Base-by-base conservation (phyloP, 2,329 filamentous ascomycete genomes). In the Botrytis galanthina region DNA sequence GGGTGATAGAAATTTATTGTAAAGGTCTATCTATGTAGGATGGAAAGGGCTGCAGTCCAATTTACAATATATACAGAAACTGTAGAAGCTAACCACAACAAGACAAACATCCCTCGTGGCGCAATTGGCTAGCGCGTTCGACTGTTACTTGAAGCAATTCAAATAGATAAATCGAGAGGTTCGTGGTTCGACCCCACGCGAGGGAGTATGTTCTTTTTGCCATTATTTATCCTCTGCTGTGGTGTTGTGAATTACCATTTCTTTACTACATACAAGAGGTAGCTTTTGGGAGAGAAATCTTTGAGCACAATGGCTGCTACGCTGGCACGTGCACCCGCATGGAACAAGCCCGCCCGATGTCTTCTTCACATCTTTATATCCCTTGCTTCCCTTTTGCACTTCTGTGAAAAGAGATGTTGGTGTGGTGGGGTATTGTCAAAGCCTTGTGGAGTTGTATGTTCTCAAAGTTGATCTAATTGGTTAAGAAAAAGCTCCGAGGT, bases 121-220 rank as follows among this genome's bases (percentile, higher is more conserved):
- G 69, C 69, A 71, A 71, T 71, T 71, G 69, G 69, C 69, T 71
- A 71, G 69, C 69, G 69, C 59, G 69, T 72, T 72, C 61, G 70
- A 72, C 70, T 72, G 70, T 72, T 72, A 57, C 16, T 26, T 29
- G 12, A n/a, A 51, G 32, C 3, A 32, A n/a, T 71, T 48, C 26
- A 26, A 14, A 16, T 20, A 35, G 0, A n/a, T 18, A 22, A 2
- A 72, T 72, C 70, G 70, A 72, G 70, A 72, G 70, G 70, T 67
- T 72, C 4, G 46, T 66, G 46, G 70, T 72, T 72, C 70, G 14
- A 72, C 2, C 70, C 61, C 46, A 66, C 46, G 4, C 70, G 70
- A 72, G 61, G 42, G 42, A 44, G 42, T 1, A 18, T 18, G 0
- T 18, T 0, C 20, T 9, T 63, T 51, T 51, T 39, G n/a, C 16